Evolutionary conservation across 2,329 filamentous ascomycete genomes (phyloP).

Genomic region (Diplodia scrobiculata): DNA sequence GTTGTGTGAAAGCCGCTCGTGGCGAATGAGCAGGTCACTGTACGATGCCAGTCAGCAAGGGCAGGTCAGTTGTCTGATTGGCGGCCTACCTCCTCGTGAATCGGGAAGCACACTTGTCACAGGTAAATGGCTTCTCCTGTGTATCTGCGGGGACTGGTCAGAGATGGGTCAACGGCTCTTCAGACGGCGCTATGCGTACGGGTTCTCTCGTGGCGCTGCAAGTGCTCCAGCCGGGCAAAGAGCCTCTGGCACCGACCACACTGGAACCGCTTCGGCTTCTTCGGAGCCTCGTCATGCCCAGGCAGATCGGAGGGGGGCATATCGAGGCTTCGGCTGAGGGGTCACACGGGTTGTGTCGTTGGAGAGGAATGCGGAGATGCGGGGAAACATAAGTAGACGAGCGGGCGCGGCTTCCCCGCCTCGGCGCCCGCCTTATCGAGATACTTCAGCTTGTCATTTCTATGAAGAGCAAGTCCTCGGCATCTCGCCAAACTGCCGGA

Average conservation of each 20-base stretch:
- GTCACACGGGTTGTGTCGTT: not conserved
- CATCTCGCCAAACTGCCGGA: no score
- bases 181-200: slow-evolving; percentile 34
- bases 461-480: no score
- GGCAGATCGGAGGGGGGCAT: slow-evolving; percentile 28
- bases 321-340: not conserved
- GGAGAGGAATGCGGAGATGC: slow-evolving; percentile 21
- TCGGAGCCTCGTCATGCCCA: slow-evolving; percentile 35
- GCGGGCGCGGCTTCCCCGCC: not conserved
- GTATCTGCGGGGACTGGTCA: slow-evolving; percentile 40
- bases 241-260: slow-evolving; percentile 40
- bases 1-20: slow-evolving; percentile 46
- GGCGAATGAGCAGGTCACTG: slow-evolving; percentile 47
- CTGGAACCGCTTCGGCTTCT: slow-evolving; percentile 44
- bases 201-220: slow-evolving; percentile 48
- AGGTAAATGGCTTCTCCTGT: slow-evolving; percentile 48
- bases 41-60: not conserved
- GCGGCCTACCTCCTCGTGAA: slow-evolving; percentile 47
- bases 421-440: not conserved
- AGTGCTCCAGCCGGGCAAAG: slow-evolving; percentile 46
- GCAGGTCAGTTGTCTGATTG: no score
- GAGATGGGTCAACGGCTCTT: slow-evolving; percentile 3
- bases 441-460: no score
- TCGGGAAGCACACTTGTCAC: slow-evolving; percentile 46
- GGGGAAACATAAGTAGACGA: slow-evolving; percentile 11